Base-by-base conservation (phyloP, 176 grass and related monocot genomes). In the Eragrostis nindensis region DNA sequence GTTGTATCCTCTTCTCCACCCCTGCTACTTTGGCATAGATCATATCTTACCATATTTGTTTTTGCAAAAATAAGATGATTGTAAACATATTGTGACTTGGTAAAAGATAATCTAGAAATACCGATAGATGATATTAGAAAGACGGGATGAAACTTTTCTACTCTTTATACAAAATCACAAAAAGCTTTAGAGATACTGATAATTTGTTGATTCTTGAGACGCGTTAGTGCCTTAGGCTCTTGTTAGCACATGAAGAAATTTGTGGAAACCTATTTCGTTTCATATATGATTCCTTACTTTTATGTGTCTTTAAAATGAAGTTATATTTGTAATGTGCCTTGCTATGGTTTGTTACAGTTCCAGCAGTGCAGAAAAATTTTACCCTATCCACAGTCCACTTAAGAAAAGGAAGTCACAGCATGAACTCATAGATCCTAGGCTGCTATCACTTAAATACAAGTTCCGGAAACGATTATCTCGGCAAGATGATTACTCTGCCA, bases 331-430 rank as follows among this genome's bases (percentile, higher is more conserved):
- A 70, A 85, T n/a, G 30, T 41, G 9, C 25, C 30, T 56, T 76
- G 17, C 46, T 70, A 71, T 17, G 26, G 4, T 71, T 36, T 85
- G 19, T 76, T 82, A 62, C 83, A 93, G 83, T 59, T 89, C 62
- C 56, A 69, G 52, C 29, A 78, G 62, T 41, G 40, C 59, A 11
- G 82, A 81, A 50, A 87, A 82, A 84, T 6, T 49, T 79, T 73
- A 66, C 41, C n/a, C 39, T 67, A 24, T 83, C 24, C 45, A 68
- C 43, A 77, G 70, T 32, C 78, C 87, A 65, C 52, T 38, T 62
- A 97, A 91, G 86, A 94, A 94, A 85, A 87, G 94, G 60, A 94
- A 94, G 75, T 79, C 88, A 66, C 86, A 43, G n/a, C 79, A 81
- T 68, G 86, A 91, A 42, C 68, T 88, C 29, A 76, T 21, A 77